Percentiles rank a stretch among this genome's conserved stretches.
These are phyloP conservation scores for barrel medic (Medicago truncatula) DNA, from an alignment of 306 rosid genomes.

Conservation along the genomic window MtrunA17r5.0-ANR NC_053049.1:42903001-42903500, in stretches of 20 bases:
- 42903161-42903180: neutral
- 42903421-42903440: slow-evolving; percentile 98
- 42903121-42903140: neutral
- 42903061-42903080: neutral
- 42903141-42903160: slow-evolving; percentile 1
- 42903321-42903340: slow-evolving; percentile 11
- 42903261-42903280: slow-evolving; percentile 9
- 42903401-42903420: slow-evolving; percentile 74
- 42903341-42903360: neutral
- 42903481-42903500: slow-evolving; percentile 92
- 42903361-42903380: slow-evolving; percentile 30
- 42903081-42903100: neutral
- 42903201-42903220: neutral
- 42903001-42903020: neutral
- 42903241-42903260: slow-evolving; percentile 2
- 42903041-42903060: neutral
- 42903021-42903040: slow-evolving; percentile 16
- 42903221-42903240: slow-evolving; percentile 1
- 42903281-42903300: slow-evolving; percentile 9
- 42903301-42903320: slow-evolving; percentile 37
- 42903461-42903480: slow-evolving; percentile 90
- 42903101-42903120: slow-evolving; percentile 13
- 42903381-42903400: slow-evolving; percentile 93
- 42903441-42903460: slow-evolving; percentile 86
- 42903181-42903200: slow-evolving; percentile 7